Evolutionary conservation across 805 yeast species (phyloP).

Genomic region (Teunomyces funiuensis): DNA sequence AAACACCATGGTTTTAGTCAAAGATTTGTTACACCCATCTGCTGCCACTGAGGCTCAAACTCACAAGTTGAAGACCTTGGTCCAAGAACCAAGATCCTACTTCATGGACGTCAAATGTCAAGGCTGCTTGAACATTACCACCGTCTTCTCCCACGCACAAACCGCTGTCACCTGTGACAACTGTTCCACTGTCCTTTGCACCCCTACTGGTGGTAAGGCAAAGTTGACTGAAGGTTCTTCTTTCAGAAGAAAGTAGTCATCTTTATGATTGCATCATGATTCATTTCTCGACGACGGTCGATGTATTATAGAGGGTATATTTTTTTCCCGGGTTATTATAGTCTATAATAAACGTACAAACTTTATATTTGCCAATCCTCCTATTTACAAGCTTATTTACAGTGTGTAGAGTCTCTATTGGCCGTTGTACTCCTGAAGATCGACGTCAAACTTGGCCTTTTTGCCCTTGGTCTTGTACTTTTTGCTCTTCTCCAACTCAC

Average conservation of each 20-base stretch:
- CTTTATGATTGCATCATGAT: conserved; percentile 6
- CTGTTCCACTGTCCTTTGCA: conserved; percentile 40
- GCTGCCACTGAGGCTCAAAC: conserved; percentile 38
- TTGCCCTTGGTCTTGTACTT: conserved; percentile 34
- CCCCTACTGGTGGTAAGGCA: conserved; percentile 45
- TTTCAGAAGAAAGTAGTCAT: conserved; percentile 39
- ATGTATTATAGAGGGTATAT: conserved; percentile 4
- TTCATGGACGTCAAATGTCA: conserved; percentile 45
- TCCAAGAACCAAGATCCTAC: conserved; percentile 42
- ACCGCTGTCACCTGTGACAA: conserved; percentile 44
- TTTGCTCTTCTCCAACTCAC: conserved; percentile 31
- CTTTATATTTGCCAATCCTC: not conserved
- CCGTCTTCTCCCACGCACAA: conserved; percentile 44
- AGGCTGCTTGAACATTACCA: conserved; percentile 42
- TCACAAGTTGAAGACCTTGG: conserved; percentile 41
- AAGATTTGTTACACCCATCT: conserved; percentile 43
- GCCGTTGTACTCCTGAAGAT: conserved; percentile 13
- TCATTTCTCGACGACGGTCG: conserved; percentile 6
- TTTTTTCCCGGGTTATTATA: conserved; percentile 4
- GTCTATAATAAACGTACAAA: conserved; percentile 4
- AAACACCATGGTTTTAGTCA: conserved; percentile 37
- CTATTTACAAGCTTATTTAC: conserved; percentile 6
- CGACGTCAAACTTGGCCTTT: conserved; percentile 24
- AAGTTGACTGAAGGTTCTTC: conserved; percentile 44
- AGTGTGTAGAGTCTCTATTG: conserved; percentile 1